These are phyloP conservation scores for Pichia norvegensis DNA, from an alignment of 1,139 yeast species.

Conservation along the genomic window DNA sequence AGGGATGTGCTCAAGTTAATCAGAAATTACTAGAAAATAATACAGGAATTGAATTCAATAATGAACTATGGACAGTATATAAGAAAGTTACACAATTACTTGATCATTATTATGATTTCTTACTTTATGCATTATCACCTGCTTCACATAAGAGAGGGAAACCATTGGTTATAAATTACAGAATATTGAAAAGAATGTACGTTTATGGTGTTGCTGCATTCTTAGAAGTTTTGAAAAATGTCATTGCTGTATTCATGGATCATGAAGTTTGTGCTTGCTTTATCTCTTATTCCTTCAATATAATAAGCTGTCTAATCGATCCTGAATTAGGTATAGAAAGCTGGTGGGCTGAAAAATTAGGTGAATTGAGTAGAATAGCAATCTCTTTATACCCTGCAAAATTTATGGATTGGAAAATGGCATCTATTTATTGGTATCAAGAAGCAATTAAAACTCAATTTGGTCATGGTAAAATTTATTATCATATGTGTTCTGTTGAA, in stretches of 20 bases:
- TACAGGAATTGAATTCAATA: slow-evolving; percentile 45
- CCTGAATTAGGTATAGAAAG: slow-evolving; percentile 38
- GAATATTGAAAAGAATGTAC: slow-evolving; percentile 74
- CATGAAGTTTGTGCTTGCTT: slow-evolving; percentile 31
- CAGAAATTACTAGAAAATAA: slow-evolving; percentile 43
- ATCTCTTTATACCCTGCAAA: slow-evolving; percentile 70
- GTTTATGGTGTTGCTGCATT: slow-evolving; percentile 77
- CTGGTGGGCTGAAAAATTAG: slow-evolving; percentile 73
- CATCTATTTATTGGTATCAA: slow-evolving; percentile 73
- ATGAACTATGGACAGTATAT: slow-evolving; percentile 65
- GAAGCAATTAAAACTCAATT: slow-evolving; percentile 61
- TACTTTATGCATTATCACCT: slow-evolving; percentile 63
- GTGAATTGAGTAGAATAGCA: slow-evolving; percentile 77
- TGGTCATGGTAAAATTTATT: slow-evolving; percentile 74
- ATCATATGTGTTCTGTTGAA: slow-evolving; percentile 78
- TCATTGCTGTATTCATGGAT: slow-evolving; percentile 38
- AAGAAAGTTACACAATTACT: slow-evolving; percentile 57
- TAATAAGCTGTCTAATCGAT: slow-evolving; percentile 29
- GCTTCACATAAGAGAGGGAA: slow-evolving; percentile 61
- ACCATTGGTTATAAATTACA: slow-evolving; percentile 64
- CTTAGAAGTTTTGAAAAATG: slow-evolving; percentile 69
- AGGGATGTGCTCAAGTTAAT: slow-evolving; percentile 52
- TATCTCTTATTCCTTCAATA: slow-evolving; percentile 29
- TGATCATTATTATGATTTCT: slow-evolving; percentile 63
- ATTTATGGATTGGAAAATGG: slow-evolving; percentile 72